Percentiles rank a stretch among this genome's conserved stretches.
Conservation (phyloP, 1,284 basidiomycete species). For the Puccinia coronata region DNA sequence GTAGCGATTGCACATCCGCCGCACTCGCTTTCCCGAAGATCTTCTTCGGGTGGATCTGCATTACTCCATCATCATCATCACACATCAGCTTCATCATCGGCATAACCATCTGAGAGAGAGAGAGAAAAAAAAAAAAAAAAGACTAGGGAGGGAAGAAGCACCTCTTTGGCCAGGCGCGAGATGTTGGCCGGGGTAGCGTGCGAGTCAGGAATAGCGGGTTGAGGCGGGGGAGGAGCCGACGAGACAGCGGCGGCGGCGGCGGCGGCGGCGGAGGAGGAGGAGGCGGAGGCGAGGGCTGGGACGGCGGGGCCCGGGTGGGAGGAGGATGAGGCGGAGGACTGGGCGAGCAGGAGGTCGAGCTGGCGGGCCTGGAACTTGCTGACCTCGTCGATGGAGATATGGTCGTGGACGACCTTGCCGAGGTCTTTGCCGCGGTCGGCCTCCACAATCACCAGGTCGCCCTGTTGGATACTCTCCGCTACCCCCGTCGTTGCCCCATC, state of each 20-base stretch:
- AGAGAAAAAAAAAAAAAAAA: constrained; percentile 28
- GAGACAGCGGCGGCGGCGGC: too few relatives aligned
- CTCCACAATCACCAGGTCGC: constrained; percentile 93
- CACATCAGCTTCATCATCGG: constrained; percentile 8
- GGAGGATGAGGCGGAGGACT: too few relatives aligned
- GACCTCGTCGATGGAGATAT: constrained; percentile 85
- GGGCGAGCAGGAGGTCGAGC: constrained; percentile 55
- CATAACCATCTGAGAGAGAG: constrained; percentile 51
- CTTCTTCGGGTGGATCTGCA: constrained; percentile 89
- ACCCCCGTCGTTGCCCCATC: too few relatives aligned
- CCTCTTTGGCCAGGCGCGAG: constrained; percentile 36
- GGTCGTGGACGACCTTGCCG: constrained; percentile 76
- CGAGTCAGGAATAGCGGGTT: not conserved
- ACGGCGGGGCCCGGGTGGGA: too few relatives aligned
- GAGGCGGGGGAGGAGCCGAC: not conserved
- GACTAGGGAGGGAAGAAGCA: not conserved
- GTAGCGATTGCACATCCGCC: constrained; percentile 76
- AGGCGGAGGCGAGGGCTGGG: too few relatives aligned
- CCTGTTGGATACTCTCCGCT: constrained; percentile 64
- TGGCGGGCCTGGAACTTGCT: constrained; percentile 82
- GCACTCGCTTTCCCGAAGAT: constrained; percentile 88
- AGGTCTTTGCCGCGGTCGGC: constrained; percentile 92
- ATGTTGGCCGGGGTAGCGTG: not conserved
- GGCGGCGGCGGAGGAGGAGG: constrained; percentile 51
- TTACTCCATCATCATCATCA: not conserved